Evolutionary conservation across 83 land plant genomes (phyloP).

Genomic region (Picea engelmannii): DNA sequence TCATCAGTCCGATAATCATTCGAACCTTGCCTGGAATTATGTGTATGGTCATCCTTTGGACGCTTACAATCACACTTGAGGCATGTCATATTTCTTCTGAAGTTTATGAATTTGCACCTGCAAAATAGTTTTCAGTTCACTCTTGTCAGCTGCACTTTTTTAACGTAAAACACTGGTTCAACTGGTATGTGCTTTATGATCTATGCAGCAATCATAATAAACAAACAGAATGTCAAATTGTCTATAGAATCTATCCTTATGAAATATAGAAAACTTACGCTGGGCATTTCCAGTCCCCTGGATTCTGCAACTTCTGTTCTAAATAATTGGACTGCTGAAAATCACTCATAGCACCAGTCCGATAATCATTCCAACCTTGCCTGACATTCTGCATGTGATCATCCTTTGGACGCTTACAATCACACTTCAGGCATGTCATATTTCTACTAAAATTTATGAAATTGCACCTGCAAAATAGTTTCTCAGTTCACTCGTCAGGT

Average conservation of each 20-base stretch:
- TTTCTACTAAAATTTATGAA: conserved; percentile 48
- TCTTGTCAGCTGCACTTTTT: too few species aligned
- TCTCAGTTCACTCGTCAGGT: neutral
- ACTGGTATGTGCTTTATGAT: neutral
- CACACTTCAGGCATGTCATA: conserved; percentile 42
- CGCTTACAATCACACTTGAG: conserved; percentile 36
- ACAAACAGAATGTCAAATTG: too few species aligned
- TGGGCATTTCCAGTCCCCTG: conserved; percentile 17
- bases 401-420: conserved; percentile 25
- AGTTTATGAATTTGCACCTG: conserved; percentile 58
- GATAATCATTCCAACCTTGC: neutral
- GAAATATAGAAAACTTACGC: conserved; percentile 7
- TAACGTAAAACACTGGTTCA: too few species aligned
- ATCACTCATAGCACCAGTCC: neutral
- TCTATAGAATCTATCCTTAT: neutral
- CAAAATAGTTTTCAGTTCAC: neutral
- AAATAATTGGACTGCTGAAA: neutral
- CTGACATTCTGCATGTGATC: neutral
- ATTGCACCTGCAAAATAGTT: conserved; percentile 37
- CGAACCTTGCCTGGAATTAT: neutral
- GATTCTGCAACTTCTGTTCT: neutral
- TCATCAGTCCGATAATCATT: neutral
- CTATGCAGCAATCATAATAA: neutral
- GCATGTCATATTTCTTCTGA: conserved; percentile 39
- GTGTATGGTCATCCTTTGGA: conserved; percentile 19